Base-by-base conservation (phyloP, 2,329 filamentous ascomycete genomes). In the Cladorrhinum sp. region DNA sequence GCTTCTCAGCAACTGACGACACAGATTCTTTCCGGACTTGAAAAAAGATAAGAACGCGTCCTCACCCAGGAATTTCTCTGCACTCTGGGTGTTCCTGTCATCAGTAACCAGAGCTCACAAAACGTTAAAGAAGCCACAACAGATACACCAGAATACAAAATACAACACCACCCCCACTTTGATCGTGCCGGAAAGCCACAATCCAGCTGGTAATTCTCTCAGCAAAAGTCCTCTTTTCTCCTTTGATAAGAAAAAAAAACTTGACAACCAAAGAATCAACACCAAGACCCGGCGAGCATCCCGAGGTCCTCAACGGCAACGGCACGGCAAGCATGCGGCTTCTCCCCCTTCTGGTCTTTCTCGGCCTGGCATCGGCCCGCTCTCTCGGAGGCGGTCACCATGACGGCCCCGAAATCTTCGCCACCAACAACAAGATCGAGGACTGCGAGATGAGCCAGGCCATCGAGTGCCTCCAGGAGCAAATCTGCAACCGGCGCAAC, bases 361-460 rank as follows among this genome's bases (percentile, higher is more conserved):
- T 8, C 1, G 36, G 52, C 18, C 23, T 29, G 36, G 32, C 52
- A 20, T 55, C 13, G 20, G 23, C 50, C 41, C 32, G 20, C 24
- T 20, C 20, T 25, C n/a, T 36, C 27, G 10, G 27, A 29, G 18
- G 23, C 24, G 24, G 48, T 24, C 52, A 48, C n/a, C n/a, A n/a
- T n/a, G n/a, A n/a, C 18, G 61, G 61, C 13, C 58, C 55, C 49
- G 50, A 59, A 49, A 59, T 63, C 53, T 63, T 25, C 16, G 58
- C 55, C 32, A 53, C 61, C 3, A 23, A 57, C 51, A 63, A 63
- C 48, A 41, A 58, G 20, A 61, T 63, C 41, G 55, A 60, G 20
- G 58, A 61, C 48, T 56, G 38, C 29, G 55, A 63, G 25, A 63
- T 63, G 61, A 53, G 61, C 53, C 58, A 63, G 18, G 61, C 61